Evolutionary conservation across 305 asterid species (phyloP).

Genomic region (Caryopteris hybrid): DNA sequence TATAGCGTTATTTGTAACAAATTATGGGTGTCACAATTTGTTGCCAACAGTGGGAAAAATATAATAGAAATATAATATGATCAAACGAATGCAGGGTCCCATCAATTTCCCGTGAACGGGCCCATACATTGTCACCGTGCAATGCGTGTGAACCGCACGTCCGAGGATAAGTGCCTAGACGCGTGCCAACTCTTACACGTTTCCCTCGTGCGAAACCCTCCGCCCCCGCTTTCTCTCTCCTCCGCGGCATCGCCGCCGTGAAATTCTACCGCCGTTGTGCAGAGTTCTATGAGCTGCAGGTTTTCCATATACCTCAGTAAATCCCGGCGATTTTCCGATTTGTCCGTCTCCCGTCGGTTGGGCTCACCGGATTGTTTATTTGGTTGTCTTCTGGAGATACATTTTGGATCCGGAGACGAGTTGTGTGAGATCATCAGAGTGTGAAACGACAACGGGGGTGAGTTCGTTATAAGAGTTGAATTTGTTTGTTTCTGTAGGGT

Average conservation of each 20-base stretch:
- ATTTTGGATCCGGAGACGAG: slow-evolving; percentile 32
- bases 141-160: slow-evolving; percentile 70
- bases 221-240: slow-evolving; percentile 19
- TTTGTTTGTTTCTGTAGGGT: slow-evolving; percentile 9
- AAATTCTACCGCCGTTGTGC: slow-evolving; percentile 25
- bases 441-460: slow-evolving; percentile 23
- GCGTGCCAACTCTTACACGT: slow-evolving; percentile 66
- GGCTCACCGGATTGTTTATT: slow-evolving; percentile 9
- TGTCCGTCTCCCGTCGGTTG: slow-evolving; percentile 5
- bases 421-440: slow-evolving; percentile 20
- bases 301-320: background rate
- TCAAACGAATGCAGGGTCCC: background rate
- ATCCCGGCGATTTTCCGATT: slow-evolving; percentile 15
- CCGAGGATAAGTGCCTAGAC: slow-evolving; percentile 58
- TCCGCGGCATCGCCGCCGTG: slow-evolving; percentile 61
- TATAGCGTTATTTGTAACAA: background rate
- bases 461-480: slow-evolving; percentile 25
- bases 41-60: background rate
- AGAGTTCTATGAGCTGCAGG: background rate
- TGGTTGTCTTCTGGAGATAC: background rate
- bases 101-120: slow-evolving; percentile 8
- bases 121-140: slow-evolving; percentile 49
- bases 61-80: too few species aligned
- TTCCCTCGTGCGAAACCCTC: slow-evolving; percentile 57
- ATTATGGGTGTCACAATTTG: slow-evolving; percentile 4